phyloP scores from a whole-genome alignment of 192 early-diverging fungal genomes.

The Coemansia sp. region DNA sequence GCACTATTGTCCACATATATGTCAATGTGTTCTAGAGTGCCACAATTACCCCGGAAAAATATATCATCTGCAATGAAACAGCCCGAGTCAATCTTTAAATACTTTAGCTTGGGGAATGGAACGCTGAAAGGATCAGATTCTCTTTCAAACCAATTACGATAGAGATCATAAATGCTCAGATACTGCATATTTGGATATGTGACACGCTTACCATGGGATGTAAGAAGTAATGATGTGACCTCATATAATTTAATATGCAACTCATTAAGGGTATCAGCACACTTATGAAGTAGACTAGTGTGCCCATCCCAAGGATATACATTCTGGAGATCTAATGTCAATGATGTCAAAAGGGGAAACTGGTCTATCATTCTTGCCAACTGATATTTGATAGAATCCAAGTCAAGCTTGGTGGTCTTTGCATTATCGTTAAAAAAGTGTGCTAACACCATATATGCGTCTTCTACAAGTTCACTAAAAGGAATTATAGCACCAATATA shows the following conservation, averaged over 20 bases:
- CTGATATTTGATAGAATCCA: neutral
- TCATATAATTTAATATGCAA: neutral
- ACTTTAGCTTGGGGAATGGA: neutral
- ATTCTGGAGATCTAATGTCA: neutral
- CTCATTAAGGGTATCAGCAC: neutral
- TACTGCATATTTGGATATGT: conserved; percentile 1
- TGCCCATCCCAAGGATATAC: neutral
- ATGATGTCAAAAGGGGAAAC: neutral
- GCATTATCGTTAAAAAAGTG: neutral
- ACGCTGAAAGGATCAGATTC: neutral
- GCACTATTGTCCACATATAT: neutral
- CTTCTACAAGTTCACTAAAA: neutral
- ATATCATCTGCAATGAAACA: conserved; percentile 7
- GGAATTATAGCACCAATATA: neutral
- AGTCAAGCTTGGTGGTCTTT: neutral
- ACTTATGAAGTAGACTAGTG: neutral
- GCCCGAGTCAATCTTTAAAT: neutral
- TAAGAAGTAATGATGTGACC: neutral
- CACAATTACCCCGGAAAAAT: conserved; percentile 1
- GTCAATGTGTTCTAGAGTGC: neutral
- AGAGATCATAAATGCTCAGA: neutral
- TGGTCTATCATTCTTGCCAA: neutral
- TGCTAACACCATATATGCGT: neutral
- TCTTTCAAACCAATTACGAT: neutral
- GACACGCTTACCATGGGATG: neutral